Percentiles rank a stretch among this genome's conserved stretches.
Evolutionary conservation across 768 basidiomycete genomes (phyloP).

Genomic region (Suillus brevipes): DNA sequence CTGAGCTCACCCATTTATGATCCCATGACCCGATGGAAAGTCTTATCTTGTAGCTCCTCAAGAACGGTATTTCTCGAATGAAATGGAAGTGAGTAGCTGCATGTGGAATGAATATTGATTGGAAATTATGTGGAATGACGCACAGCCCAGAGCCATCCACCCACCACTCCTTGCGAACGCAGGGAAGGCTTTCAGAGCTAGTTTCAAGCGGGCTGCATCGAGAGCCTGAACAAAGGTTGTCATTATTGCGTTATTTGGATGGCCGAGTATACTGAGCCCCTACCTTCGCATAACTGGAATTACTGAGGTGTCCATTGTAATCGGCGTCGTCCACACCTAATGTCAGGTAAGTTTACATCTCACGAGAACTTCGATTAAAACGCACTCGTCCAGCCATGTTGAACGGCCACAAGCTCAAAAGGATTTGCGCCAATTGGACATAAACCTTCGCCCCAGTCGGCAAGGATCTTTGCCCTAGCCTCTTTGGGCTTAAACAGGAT

Average conservation of each 20-base stretch:
- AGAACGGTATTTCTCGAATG: conserved; percentile 67
- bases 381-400: conserved; percentile 57
- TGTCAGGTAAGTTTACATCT: conserved; percentile 3
- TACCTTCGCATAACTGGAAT: conserved; percentile 79
- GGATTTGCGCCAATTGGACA: conserved; percentile 60
- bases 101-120: not conserved
- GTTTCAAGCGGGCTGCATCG: conserved; percentile 50
- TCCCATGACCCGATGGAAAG: conserved; percentile 65
- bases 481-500: conserved; percentile 38
- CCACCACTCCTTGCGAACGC: conserved; percentile 59
- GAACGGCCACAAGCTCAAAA: conserved; percentile 43
- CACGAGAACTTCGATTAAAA: not conserved
- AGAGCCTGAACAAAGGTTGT: conserved; percentile 33
- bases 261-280: conserved; percentile 5
- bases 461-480: conserved; percentile 34
- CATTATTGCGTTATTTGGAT: not conserved
- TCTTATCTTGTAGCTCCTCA: conserved; percentile 61
- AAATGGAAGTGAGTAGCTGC: conserved; percentile 69
- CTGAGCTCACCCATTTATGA: conserved; percentile 66
- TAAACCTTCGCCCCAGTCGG: conserved; percentile 47
- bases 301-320: conserved; percentile 74
- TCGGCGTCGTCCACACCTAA: conserved; percentile 72
- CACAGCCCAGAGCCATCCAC: conserved; percentile 56
- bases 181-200: conserved; percentile 52
- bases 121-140: not conserved